phyloP scores from a whole-genome alignment of 2,329 filamentous ascomycete genomes.

The Coniochaeta pulveracea region DNA sequence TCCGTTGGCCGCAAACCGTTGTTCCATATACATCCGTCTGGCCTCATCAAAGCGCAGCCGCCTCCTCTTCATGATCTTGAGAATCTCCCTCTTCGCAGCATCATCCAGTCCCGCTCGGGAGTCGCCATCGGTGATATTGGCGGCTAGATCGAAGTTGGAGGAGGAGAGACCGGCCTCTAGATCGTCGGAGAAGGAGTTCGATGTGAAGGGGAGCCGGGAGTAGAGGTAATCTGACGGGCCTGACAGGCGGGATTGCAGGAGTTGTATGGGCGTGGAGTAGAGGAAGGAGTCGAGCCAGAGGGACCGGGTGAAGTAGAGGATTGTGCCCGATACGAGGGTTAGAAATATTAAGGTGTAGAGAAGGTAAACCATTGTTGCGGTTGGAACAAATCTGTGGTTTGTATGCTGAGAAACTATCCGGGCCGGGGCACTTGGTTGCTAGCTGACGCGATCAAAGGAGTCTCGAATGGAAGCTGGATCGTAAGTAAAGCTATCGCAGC shows the following conservation, averaged over 20 bases:
- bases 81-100: constrained; percentile 67
- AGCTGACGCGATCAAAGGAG: neutral
- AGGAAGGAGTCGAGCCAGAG: constrained; percentile 66
- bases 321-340: constrained; percentile 60
- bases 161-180: constrained; percentile 81
- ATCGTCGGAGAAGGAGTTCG: constrained; percentile 68
- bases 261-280: constrained; percentile 22
- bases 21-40: constrained; percentile 73
- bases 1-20: constrained; percentile 73
- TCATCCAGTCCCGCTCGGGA: constrained; percentile 71
- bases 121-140: constrained; percentile 73
- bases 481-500: too few relatives aligned
- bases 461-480: too few relatives aligned
- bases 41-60: constrained; percentile 85
- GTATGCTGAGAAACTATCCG: too few relatives aligned
- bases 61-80: constrained; percentile 80
- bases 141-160: constrained; percentile 68
- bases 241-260: constrained; percentile 31
- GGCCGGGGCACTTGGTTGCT: neutral
- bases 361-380: constrained; percentile 57
- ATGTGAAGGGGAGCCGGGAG: constrained; percentile 58
- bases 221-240: constrained; percentile 55
- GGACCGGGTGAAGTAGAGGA: constrained; percentile 68
- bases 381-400: too few relatives aligned
- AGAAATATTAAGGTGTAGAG: constrained; percentile 68